Conservation (phyloP, 2,329 filamentous ascomycete genomes). For the Ophiocordyceps camponoti-leonardi region DNA sequence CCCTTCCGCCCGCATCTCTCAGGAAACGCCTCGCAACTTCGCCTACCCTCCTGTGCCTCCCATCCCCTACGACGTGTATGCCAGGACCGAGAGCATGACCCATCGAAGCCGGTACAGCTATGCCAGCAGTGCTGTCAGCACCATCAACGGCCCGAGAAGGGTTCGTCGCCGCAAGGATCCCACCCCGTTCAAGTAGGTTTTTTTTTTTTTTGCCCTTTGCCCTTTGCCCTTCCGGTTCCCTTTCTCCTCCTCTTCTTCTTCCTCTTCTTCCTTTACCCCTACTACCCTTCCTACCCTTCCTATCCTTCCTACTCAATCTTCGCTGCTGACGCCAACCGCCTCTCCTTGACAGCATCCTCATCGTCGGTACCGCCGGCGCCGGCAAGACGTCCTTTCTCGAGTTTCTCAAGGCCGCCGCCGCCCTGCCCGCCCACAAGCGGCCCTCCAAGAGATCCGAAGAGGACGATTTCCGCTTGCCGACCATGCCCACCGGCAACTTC, state of each 20-base stretch:
- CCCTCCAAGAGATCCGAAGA: constrained; percentile 35
- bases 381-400: constrained; percentile 97
- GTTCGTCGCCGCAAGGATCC: constrained; percentile 92
- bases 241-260: no score
- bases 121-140: constrained; percentile 78
- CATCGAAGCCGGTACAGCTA: constrained; percentile 94
- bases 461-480: constrained; percentile 37
- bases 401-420: constrained; percentile 76
- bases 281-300: no score
- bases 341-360: constrained; percentile 51
- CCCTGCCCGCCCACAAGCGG: constrained; percentile 66
- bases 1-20: constrained; percentile 28
- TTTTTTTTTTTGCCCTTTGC: not conserved
- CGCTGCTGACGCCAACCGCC: constrained; percentile 2
- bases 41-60: constrained; percentile 35
- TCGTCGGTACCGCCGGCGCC: constrained; percentile 71
- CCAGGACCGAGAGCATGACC: constrained; percentile 84
- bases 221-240: not conserved
- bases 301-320: not conserved
- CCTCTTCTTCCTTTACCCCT: no score
- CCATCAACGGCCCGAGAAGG: constrained; percentile 81
- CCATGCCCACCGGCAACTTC: constrained; percentile 50
- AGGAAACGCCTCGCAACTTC: constrained; percentile 26
- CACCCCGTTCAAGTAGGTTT: constrained; percentile 88
- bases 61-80: constrained; percentile 58